These are phyloP conservation scores for Pleurotus djamor DNA, from an alignment of 768 basidiomycete genomes.

Conservation along the genomic window DNA sequence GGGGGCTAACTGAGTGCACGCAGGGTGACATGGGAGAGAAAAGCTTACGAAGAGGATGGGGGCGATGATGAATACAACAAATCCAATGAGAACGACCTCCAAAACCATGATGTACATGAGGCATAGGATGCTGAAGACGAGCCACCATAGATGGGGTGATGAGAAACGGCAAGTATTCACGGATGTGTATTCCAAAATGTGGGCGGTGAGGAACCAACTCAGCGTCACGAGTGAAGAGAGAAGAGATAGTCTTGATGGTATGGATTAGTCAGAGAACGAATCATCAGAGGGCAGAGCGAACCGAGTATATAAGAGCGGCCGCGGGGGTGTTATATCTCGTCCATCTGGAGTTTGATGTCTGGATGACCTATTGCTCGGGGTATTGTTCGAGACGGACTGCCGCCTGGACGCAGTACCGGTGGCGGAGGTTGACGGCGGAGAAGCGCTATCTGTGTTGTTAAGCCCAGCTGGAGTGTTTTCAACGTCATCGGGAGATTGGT, in stretches of 20 bases:
- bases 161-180: conserved; percentile 68
- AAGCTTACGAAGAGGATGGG: conserved; percentile 74
- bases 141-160: conserved; percentile 86
- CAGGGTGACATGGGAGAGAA: conserved; percentile 6
- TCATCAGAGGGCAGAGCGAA: conserved; percentile 22
- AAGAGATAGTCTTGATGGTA: conserved; percentile 48
- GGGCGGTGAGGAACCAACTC: conserved; percentile 80
- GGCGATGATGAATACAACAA: conserved; percentile 76
- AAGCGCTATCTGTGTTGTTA: background rate
- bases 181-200: conserved; percentile 78
- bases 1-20: background rate
- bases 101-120: conserved; percentile 73
- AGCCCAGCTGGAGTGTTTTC: conserved; percentile 6
- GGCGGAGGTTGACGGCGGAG: background rate
- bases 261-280: conserved; percentile 13
- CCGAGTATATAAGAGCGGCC: conserved; percentile 35
- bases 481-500: background rate
- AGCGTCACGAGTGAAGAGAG: conserved; percentile 70
- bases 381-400: background rate
- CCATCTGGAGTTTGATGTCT: background rate
- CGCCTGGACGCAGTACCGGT: conserved; percentile 8
- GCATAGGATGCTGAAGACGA: conserved; percentile 76
- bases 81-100: conserved; percentile 71
- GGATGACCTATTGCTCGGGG: background rate
- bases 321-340: conserved; percentile 9